Conservation (phyloP, 2,329 filamentous ascomycete genomes). For the Aspergillus jensenii region DNA sequence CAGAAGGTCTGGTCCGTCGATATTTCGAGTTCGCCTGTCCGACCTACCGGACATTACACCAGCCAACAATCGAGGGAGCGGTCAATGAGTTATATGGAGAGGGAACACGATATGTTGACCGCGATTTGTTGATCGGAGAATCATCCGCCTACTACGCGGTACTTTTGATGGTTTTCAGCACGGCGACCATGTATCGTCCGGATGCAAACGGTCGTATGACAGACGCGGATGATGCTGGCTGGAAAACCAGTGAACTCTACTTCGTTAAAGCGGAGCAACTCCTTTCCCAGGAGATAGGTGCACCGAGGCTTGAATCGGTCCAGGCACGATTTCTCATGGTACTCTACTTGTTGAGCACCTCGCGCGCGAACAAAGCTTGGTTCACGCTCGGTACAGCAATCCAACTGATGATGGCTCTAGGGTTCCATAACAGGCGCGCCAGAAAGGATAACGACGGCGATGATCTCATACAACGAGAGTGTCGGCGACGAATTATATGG, state of each 20-base stretch:
- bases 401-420: conserved; percentile 38
- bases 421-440: conserved; percentile 31
- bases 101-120: not conserved
- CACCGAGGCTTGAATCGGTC: conserved; percentile 19
- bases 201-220: conserved; percentile 14
- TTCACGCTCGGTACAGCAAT: conserved; percentile 38
- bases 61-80: conserved; percentile 19
- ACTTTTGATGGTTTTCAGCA: conserved; percentile 21
- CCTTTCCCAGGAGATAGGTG: conserved; percentile 18
- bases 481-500: conserved; percentile 39
- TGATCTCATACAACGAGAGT: conserved; percentile 27
- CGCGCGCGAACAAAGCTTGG: conserved; percentile 39
- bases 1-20: conserved; percentile 16
- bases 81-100: conserved; percentile 15
- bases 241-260: conserved; percentile 22
- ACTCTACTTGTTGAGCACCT: conserved; percentile 39
- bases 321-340: conserved; percentile 25
- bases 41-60: conserved; percentile 24
- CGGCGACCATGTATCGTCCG: conserved; percentile 19
- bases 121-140: not conserved
- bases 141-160: conserved; percentile 13
- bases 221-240: conserved; percentile 15
- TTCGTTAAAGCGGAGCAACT: conserved; percentile 20
- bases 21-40: conserved; percentile 28
- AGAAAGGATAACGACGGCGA: conserved; percentile 3